Base-by-base conservation (phyloP, 1,284 basidiomycete genomes). In the Earliella scabrosa region DNA sequence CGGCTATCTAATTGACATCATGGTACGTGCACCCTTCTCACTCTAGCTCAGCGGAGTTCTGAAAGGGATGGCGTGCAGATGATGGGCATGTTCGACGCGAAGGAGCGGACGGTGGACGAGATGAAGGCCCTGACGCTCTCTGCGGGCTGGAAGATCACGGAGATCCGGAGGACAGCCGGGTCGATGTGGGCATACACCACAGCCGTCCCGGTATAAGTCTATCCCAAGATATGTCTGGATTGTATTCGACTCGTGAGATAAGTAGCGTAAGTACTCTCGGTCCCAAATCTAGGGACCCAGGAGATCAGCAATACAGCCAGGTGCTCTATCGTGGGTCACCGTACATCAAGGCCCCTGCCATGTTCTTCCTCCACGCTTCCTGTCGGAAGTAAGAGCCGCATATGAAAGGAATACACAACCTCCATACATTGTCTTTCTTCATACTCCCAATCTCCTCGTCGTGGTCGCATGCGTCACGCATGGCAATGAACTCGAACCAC, bases 1-100 rank as follows among this genome's bases (percentile, higher is more conserved):
- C 61, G 85, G 77, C 10, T 88, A 87, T 66, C 84, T 80, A 76
- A 82, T 86, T 80, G 87, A 88, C 64, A 70, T 88, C 63, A 81
- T 82, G 45, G 87, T 87, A 61, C 58, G 77, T n/a, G n/a, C n/a
- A n/a, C n/a, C 16, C 18, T 4, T 67, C n/a, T 4, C 20, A 49
- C 34, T n/a, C 41, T 20, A 16, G 45, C 16, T 27, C 3, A 14
- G 11, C 9, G 11, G 13, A 16, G 3, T 23, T 32, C n/a, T 9
- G 2, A 8, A 3, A 7, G 26, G 9, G 7, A 44, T 6, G 21
- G 3, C 4, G 35, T 44, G 14, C 32, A 54, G 53, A 54, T 54
- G 60, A 50, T 56, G 53, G 56, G 56, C 20, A 50, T 58, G 53
- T 61, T 61, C 36, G 45, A 55, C 11, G 60, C 56, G 20, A 56